Conservation (phyloP, 495 filamentous ascomycete genomes). For the Letharia columbiana region DNA sequence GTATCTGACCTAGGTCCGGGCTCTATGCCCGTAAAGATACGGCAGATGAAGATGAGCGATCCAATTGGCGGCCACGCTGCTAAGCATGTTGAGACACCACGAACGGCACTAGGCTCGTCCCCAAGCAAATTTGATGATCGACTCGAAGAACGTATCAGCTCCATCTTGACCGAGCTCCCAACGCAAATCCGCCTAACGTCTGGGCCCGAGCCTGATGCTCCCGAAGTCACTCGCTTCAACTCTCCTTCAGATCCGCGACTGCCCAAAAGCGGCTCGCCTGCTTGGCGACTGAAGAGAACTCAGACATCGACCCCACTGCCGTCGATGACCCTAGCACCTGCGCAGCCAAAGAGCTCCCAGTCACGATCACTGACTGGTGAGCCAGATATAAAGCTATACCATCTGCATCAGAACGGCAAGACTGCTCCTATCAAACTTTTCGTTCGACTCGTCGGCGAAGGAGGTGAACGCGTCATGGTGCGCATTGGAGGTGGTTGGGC, state of each 20-base stretch:
- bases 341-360: conserved; percentile 36
- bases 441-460: conserved; percentile 82
- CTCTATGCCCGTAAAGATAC: conserved; percentile 15
- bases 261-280: conserved; percentile 8
- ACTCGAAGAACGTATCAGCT: conserved; percentile 76
- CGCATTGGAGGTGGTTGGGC: conserved; percentile 95
- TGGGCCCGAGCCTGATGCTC: conserved; percentile 35
- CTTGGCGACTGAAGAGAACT: conserved; percentile 15
- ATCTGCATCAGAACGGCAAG: conserved; percentile 75
- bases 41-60: conserved; percentile 2
- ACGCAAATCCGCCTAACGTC: conserved; percentile 67
- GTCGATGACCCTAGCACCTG: conserved; percentile 62
- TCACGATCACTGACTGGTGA: conserved; percentile 39
- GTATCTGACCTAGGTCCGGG: conserved; percentile 14
- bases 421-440: conserved; percentile 86
- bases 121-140: conserved; percentile 46
- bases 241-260: conserved; percentile 3
- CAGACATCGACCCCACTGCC: conserved; percentile 41
- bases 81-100: neutral
- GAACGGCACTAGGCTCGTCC: neutral
- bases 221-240: conserved; percentile 6
- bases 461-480: conserved; percentile 92
- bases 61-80: neutral
- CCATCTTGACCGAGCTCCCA: conserved; percentile 72
- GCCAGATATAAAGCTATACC: conserved; percentile 79